A percentile compares a stretch with the other conserved stretches of the same genome.
Evolutionary conservation across 306 rosid genomes (phyloP).

Genomic region (Macrotyloma uniflorum): DNA sequence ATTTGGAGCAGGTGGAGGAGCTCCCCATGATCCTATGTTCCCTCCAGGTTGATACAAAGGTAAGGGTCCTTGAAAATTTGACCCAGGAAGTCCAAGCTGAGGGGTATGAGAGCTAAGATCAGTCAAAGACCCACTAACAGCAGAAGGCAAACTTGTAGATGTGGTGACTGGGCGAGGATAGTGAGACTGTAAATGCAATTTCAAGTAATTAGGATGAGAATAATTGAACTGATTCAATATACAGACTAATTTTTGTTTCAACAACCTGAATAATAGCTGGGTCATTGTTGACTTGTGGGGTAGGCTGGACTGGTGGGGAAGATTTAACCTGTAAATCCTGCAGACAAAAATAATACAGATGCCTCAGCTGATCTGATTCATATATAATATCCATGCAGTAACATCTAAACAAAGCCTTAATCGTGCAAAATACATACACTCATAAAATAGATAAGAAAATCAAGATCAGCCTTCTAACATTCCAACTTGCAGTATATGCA

Average conservation of each 20-base stretch:
- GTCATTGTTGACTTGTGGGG: constrained; percentile 69
- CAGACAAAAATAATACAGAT: constrained; percentile 31
- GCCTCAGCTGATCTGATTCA: constrained; percentile 20
- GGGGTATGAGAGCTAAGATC: constrained; percentile 65
- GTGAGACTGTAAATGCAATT: constrained; percentile 76
- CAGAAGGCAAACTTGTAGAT: constrained; percentile 64
- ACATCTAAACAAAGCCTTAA: constrained; percentile 9
- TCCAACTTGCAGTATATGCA: constrained; percentile 9
- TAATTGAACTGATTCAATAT: constrained; percentile 4
- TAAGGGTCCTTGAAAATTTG: constrained; percentile 69
- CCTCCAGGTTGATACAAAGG: constrained; percentile 94
- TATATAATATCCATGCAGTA: constrained; percentile 10
- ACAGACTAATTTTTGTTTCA: no score
- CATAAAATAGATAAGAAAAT: constrained; percentile 8
- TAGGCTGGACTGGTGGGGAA: constrained; percentile 77
- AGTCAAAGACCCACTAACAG: constrained; percentile 68
- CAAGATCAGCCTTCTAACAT: background rate
- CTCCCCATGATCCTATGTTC: constrained; percentile 81
- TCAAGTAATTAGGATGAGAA: constrained; percentile 29
- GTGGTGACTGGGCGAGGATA: constrained; percentile 63
- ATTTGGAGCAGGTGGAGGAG: constrained; percentile 70
- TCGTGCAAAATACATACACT: background rate
- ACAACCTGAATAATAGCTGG: constrained; percentile 96
- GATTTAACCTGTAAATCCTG: constrained; percentile 96
- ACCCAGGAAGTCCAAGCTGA: constrained; percentile 75